These are phyloP conservation scores for Cylindrotheca fusiformis DNA, from an alignment of 108 stramenopile species.

Conservation along the genomic window DNA sequence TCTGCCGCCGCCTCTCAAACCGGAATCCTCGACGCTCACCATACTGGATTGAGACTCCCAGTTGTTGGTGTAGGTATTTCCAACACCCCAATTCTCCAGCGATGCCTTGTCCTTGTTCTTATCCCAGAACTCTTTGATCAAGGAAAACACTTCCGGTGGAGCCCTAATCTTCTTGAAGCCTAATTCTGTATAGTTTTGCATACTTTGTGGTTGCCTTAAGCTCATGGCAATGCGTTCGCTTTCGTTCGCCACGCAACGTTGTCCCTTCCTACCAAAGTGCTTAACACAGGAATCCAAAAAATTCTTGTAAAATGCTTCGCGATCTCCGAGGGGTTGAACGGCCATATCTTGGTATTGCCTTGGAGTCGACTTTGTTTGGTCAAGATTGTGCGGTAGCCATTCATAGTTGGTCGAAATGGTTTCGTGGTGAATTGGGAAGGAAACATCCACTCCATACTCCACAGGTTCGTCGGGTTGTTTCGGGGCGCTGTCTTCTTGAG, in stretches of 20 bases:
- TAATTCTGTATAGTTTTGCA: conserved; percentile 53
- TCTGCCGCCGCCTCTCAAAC: conserved; percentile 56
- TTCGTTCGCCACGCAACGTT: conserved; percentile 55
- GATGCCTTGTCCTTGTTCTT: conserved; percentile 43
- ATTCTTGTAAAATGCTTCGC: conserved; percentile 45
- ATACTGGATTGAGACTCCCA: conserved; percentile 60
- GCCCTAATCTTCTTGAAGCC: conserved; percentile 52
- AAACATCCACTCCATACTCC: conserved; percentile 81
- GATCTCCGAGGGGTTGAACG: conserved; percentile 65
- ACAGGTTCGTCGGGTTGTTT: conserved; percentile 13
- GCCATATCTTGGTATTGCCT: conserved; percentile 51
- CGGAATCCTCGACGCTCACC: conserved; percentile 67
- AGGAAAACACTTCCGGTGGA: conserved; percentile 49
- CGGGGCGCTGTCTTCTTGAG: neutral
- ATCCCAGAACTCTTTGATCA: conserved; percentile 69
- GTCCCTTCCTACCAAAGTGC: conserved; percentile 40
- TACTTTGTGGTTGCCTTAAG: conserved; percentile 66
- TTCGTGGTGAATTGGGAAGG: conserved; percentile 76
- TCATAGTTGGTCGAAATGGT: conserved; percentile 66
- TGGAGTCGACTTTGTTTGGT: conserved; percentile 40
- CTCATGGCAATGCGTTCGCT: conserved; percentile 77
- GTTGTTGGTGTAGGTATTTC: conserved; percentile 85
- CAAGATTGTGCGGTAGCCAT: conserved; percentile 79
- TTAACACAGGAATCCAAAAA: conserved; percentile 59
- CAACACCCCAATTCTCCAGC: conserved; percentile 50